Percentiles rank a stretch among this genome's conserved stretches.
phyloP scores from a whole-genome alignment of 2,329 filamentous ascomycete genomes.

The Lecanosticta acicola region DNA sequence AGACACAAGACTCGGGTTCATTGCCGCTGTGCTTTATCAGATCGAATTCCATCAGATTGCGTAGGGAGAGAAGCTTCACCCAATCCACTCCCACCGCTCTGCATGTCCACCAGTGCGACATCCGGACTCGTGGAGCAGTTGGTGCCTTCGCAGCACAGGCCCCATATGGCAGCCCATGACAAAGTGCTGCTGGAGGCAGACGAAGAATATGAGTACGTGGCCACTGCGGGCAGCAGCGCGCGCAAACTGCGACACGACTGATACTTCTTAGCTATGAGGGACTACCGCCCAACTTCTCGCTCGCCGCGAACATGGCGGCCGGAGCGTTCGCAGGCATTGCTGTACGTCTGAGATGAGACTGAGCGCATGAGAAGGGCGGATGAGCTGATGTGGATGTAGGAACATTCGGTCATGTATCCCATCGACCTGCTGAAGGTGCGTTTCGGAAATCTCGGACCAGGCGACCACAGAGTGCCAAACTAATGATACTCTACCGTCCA shows the following conservation, averaged over 20 bases:
- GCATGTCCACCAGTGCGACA: conserved; percentile 18
- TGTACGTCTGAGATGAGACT: conserved; percentile 49
- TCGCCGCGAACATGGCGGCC: conserved; percentile 89
- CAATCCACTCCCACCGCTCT: not conserved
- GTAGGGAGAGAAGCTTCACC: not conserved
- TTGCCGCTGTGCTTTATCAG: not conserved
- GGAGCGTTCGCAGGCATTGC: conserved; percentile 96
- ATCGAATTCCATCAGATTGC: not conserved
- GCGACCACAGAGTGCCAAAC: conserved; percentile 3
- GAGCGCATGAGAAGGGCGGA: not conserved
- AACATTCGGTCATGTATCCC: conserved; percentile 98
- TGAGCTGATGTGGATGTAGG: conserved; percentile 49
- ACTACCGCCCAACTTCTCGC: conserved; percentile 87
- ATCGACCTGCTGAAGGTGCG: conserved; percentile 94
- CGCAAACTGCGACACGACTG: conserved; percentile 12
- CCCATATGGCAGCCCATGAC: conserved; percentile 29
- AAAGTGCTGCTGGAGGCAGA: conserved; percentile 28
- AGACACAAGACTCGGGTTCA: too few species aligned
- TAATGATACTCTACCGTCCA: conserved; percentile 35
- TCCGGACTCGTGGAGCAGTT: conserved; percentile 16
- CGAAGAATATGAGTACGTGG: conserved; percentile 35
- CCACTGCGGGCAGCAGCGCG: conserved; percentile 1
- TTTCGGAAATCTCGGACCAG: conserved; percentile 5
- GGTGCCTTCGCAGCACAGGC: conserved; percentile 7
- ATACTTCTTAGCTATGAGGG: conserved; percentile 68